Evolutionary conservation across 805 yeast species (phyloP).

Genomic region (Diddensiella santjacobensis): DNA sequence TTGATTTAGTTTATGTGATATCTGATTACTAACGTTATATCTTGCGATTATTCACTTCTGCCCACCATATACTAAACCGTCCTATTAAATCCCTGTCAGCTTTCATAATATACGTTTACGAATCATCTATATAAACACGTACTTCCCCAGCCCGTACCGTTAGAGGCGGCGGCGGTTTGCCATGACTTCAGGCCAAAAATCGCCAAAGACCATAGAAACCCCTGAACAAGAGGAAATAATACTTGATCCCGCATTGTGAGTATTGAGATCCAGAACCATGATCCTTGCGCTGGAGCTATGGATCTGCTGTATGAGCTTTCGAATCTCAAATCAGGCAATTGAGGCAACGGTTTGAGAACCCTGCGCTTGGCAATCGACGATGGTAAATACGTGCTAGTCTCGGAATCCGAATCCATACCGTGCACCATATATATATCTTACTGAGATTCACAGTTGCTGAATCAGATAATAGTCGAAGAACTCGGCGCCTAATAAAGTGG

Average conservation of each 20-base stretch:
- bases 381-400: background rate
- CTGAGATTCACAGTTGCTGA: too few relatives aligned
- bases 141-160: conserved; percentile 20
- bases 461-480: too few relatives aligned
- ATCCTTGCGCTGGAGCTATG: conserved; percentile 33
- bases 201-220: conserved; percentile 33
- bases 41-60: conserved; percentile 8
- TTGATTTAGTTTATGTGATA: too few relatives aligned
- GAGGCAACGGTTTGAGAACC: conserved; percentile 7
- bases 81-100: conserved; percentile 4
- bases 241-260: conserved; percentile 34
- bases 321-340: conserved; percentile 30
- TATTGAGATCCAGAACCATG: conserved; percentile 22
- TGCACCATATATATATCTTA: too few relatives aligned
- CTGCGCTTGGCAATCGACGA: background rate
- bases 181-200: conserved; percentile 17
- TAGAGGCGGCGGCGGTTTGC: conserved; percentile 9
- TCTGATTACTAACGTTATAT: conserved; percentile 3
- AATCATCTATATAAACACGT: conserved; percentile 8
- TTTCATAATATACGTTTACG: too few relatives aligned
- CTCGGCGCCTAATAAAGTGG: too few relatives aligned
- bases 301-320: conserved; percentile 31
- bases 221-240: conserved; percentile 33
- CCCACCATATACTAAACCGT: conserved; percentile 14
- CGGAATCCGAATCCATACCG: conserved; percentile 2